phyloP scores from a whole-genome alignment of 192 early-diverging fungal genomes.

The Coemansia sp. region DNA sequence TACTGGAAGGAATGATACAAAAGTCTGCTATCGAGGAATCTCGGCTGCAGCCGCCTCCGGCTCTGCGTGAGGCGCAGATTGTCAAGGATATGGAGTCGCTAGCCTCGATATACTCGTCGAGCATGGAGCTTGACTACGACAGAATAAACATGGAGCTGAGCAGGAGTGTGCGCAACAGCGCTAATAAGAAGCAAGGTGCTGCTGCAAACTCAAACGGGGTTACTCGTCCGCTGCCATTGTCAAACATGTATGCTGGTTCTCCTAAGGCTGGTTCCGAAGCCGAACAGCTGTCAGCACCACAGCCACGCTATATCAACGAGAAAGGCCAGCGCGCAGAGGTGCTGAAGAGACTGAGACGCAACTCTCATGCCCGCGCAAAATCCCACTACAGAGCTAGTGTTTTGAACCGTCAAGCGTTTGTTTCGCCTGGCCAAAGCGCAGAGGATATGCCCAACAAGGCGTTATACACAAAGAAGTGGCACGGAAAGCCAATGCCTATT shows the following conservation, averaged over 20 bases:
- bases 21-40: conserved; percentile 40
- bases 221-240: neutral
- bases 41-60: conserved; percentile 39
- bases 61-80: conserved; percentile 20
- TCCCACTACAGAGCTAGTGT: conserved; percentile 31
- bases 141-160: conserved; percentile 31
- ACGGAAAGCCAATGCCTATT: neutral
- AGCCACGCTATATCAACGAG: neutral
- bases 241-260: neutral
- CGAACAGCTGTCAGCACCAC: neutral
- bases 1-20: conserved; percentile 49
- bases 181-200: conserved; percentile 1
- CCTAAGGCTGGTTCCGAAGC: neutral
- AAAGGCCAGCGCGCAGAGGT: conserved; percentile 14
- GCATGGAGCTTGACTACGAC: conserved; percentile 45
- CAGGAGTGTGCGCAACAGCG: conserved; percentile 10
- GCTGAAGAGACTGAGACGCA: conserved; percentile 22
- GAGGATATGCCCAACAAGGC: neutral
- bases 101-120: conserved; percentile 42
- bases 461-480: conserved; percentile 1
- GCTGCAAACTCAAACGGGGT: neutral
- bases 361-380: conserved; percentile 33
- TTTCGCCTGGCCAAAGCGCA: neutral
- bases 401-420: conserved; percentile 18
- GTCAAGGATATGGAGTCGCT: conserved; percentile 36